Evolutionary conservation across 352 stramenopile genomes (phyloP).

Genomic region (Pythium pectinolyticum): DNA sequence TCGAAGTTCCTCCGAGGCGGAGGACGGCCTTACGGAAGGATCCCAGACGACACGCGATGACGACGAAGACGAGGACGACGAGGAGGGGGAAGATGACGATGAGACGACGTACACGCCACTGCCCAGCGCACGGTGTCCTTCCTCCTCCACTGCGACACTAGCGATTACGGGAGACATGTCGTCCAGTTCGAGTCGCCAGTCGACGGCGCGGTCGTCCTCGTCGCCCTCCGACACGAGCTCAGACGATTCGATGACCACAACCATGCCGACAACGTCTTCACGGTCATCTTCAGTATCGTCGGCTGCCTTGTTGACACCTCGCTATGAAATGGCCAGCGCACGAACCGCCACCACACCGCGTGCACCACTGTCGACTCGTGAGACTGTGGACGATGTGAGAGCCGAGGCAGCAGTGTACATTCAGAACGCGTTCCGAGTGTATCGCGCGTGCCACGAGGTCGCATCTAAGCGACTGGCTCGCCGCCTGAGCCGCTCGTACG

Average conservation of each 20-base stretch:
- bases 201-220: not conserved
- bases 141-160: slow-evolving; percentile 1
- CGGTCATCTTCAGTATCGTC: not conserved
- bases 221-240: not conserved
- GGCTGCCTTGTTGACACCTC: not conserved
- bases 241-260: not conserved
- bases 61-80: slow-evolving; percentile 4
- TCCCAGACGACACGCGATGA: not conserved
- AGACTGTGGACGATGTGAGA: not conserved
- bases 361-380: not conserved
- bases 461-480: slow-evolving; percentile 31
- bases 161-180: too few species aligned
- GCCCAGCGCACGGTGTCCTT: slow-evolving; percentile 6
- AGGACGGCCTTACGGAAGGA: not conserved
- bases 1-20: not conserved
- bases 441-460: slow-evolving; percentile 25
- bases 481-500: slow-evolving; percentile 57
- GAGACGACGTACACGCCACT: slow-evolving; percentile 15
- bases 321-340: not conserved
- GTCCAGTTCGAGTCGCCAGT: slow-evolving; percentile 1
- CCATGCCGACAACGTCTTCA: not conserved
- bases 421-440: slow-evolving; percentile 35
- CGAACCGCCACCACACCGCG: not conserved
- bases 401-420: slow-evolving; percentile 36
- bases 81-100: slow-evolving; percentile 10